These are phyloP conservation scores for Neoarthrinium moseri DNA, from an alignment of 2,329 filamentous ascomycete genomes.

Conservation along the genomic window DNA sequence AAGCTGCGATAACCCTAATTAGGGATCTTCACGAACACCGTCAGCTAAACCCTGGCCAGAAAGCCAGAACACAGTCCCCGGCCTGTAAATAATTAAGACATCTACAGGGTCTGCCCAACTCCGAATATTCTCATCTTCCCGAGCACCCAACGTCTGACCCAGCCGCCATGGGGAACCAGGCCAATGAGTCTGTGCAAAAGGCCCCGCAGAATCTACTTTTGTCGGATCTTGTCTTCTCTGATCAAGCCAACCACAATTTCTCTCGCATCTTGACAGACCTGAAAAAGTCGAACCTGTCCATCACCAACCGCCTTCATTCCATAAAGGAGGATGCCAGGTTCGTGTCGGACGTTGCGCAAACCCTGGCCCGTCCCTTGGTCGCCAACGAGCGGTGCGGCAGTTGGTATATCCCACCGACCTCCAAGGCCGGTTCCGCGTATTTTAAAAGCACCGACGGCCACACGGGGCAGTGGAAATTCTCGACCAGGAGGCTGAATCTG, in stretches of 20 bases:
- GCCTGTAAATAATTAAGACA: no score
- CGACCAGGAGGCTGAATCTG: constrained; percentile 78
- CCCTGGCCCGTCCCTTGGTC: constrained; percentile 66
- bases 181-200: no score
- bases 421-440: constrained; percentile 75
- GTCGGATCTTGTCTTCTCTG: constrained; percentile 49
- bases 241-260: constrained; percentile 60
- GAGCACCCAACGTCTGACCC: no score
- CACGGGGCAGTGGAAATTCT: constrained; percentile 87
- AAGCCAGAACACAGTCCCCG: no score
- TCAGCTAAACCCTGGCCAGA: no score
- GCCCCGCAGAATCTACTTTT: constrained; percentile 12
- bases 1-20: constrained; percentile 7
- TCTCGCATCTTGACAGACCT: constrained; percentile 70
- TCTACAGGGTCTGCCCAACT: no score
- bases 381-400: constrained; percentile 95
- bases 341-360: constrained; percentile 58
- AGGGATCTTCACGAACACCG: no score
- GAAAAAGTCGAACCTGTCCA: constrained; percentile 72
- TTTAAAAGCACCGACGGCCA: constrained; percentile 99
- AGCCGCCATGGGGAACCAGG: no score
- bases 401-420: constrained; percentile 77
- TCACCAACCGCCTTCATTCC: constrained; percentile 78
- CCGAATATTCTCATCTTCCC: no score
- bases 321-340: constrained; percentile 77